A percentile compares a stretch with the other conserved stretches of the same genome.
phyloP scores from a whole-genome alignment of 768 basidiomycete genomes.

The Rhodocollybia butyracea region DNA sequence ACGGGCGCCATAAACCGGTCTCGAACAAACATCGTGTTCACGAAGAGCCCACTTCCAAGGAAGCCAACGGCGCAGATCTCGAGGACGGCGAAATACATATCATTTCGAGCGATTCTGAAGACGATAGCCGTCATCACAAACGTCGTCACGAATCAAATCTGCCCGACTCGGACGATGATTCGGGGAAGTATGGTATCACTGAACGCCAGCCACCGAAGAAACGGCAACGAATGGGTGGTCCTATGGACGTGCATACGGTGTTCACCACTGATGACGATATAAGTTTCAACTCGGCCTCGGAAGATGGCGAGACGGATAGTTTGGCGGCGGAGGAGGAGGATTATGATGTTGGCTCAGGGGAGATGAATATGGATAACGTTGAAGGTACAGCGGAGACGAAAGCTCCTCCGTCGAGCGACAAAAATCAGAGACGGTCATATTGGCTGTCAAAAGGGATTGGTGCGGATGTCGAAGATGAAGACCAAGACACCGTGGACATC shows the following conservation, averaged over 20 bases:
- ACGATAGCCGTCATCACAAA: background rate
- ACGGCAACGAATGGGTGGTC: conserved; percentile 21
- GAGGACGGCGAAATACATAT: background rate
- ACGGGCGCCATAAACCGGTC: background rate
- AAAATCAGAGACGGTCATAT: conserved; percentile 28
- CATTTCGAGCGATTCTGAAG: too few species aligned
- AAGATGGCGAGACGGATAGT: conserved; percentile 11
- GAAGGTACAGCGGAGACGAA: conserved; percentile 1
- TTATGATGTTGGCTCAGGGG: conserved; percentile 9
- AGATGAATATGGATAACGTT: background rate
- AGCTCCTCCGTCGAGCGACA: conserved; percentile 8
- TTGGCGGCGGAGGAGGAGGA: conserved; percentile 12
- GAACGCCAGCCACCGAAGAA: conserved; percentile 14
- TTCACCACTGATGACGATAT: conserved; percentile 29
- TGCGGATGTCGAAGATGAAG: background rate
- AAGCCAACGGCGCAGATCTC: background rate
- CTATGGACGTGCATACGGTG: conserved; percentile 15
- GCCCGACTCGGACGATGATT: background rate
- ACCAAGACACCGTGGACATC: conserved; percentile 3
- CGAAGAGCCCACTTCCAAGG: background rate
- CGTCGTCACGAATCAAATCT: background rate
- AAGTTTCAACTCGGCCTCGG: conserved; percentile 21
- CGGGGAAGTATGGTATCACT: background rate
- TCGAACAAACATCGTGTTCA: background rate
- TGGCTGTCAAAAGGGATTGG: conserved; percentile 36